Conservation (phyloP, 495 filamentous ascomycete species). For the Collariella sp. region DNA sequence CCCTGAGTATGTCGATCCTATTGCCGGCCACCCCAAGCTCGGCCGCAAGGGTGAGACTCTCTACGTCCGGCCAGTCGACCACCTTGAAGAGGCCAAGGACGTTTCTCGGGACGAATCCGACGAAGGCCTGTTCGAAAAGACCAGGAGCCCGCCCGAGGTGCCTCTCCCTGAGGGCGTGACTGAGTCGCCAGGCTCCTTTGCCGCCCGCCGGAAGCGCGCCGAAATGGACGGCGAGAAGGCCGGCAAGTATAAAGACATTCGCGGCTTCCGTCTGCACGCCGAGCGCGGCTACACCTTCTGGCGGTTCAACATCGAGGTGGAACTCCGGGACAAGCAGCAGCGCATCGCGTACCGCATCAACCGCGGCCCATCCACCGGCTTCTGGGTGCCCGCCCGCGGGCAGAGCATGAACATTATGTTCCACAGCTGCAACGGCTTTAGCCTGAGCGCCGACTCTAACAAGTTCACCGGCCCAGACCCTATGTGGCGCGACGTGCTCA, state of each 20-base stretch:
- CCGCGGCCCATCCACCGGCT: slow-evolving; percentile 74
- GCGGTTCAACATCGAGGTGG: slow-evolving; percentile 90
- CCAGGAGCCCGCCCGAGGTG: slow-evolving; percentile 34
- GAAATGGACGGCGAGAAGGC: slow-evolving; percentile 61
- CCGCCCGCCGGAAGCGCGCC: slow-evolving; percentile 38
- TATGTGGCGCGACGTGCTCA: slow-evolving; percentile 91
- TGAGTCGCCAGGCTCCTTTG: slow-evolving; percentile 39
- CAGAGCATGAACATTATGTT: slow-evolving; percentile 98
- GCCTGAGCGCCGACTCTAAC: slow-evolving; percentile 64
- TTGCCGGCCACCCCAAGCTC: slow-evolving; percentile 78
- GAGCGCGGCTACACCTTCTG: slow-evolving; percentile 91
- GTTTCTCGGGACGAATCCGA: slow-evolving; percentile 69
- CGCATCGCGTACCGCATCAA: slow-evolving; percentile 96
- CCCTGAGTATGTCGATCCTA: slow-evolving; percentile 78
- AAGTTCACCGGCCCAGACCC: slow-evolving; percentile 86
- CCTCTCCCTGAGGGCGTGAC: slow-evolving; percentile 20
- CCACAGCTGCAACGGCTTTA: slow-evolving; percentile 95
- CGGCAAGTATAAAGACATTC: slow-evolving; percentile 68
- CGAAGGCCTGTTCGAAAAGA: slow-evolving; percentile 66
- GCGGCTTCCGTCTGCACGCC: slow-evolving; percentile 71
- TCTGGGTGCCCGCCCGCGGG: slow-evolving; percentile 85
- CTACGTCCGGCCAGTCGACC: slow-evolving; percentile 77
- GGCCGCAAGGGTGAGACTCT: slow-evolving; percentile 70
- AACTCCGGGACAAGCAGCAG: slow-evolving; percentile 64
- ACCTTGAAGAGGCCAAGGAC: slow-evolving; percentile 63